phyloP scores from a whole-genome alignment of 805 yeast genomes.

The Ogataea minuta region DNA sequence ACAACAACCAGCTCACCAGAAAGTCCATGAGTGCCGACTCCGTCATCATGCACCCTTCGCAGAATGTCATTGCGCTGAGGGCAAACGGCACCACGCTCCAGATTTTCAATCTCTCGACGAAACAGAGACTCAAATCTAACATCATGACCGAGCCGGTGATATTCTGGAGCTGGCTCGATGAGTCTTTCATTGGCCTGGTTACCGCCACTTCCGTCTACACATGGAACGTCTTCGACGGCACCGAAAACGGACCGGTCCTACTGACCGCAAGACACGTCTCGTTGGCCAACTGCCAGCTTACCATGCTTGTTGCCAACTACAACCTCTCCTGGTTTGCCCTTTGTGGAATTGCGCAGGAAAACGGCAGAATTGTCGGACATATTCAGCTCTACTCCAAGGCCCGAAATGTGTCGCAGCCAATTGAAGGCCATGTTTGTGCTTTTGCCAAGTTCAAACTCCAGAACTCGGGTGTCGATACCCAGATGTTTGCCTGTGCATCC shows the following conservation, averaged over 20 bases:
- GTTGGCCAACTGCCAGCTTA: constrained; percentile 79
- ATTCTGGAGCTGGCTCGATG: constrained; percentile 92
- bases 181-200: constrained; percentile 74
- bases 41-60: constrained; percentile 93
- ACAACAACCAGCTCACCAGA: constrained; percentile 75
- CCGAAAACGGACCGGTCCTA: constrained; percentile 75
- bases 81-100: constrained; percentile 97
- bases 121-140: constrained; percentile 85
- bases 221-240: constrained; percentile 83
- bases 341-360: constrained; percentile 92
- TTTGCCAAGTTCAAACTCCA: constrained; percentile 76
- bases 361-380: constrained; percentile 93
- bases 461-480: constrained; percentile 73
- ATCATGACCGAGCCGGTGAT: constrained; percentile 85
- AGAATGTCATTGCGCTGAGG: constrained; percentile 85
- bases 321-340: constrained; percentile 90
- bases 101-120: constrained; percentile 83
- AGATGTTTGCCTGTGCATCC: constrained; percentile 90
- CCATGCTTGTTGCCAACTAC: constrained; percentile 81
- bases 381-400: constrained; percentile 87
- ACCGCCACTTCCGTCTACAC: constrained; percentile 72
- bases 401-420: constrained; percentile 91
- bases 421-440: constrained; percentile 95
- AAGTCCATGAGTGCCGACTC: constrained; percentile 97
- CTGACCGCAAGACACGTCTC: constrained; percentile 82